These are phyloP conservation scores for Capsella rubella DNA, from an alignment of 441 rosid genomes.

Conservation along the genomic window DNA sequence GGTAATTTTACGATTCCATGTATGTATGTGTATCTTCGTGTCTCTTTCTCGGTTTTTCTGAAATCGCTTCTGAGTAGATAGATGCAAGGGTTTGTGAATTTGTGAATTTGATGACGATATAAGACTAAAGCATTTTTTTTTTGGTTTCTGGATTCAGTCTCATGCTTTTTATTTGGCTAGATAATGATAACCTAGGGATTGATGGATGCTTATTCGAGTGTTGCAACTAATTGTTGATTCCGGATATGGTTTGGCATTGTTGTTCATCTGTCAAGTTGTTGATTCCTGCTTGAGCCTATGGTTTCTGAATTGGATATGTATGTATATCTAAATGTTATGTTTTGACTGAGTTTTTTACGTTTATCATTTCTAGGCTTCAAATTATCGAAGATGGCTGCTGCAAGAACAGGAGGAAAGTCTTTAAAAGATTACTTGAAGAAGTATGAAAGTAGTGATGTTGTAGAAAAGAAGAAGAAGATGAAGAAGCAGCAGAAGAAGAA, in stretches of 20 bases:
- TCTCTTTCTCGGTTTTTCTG: neutral
- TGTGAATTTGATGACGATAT: constrained; percentile 11
- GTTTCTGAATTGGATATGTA: neutral
- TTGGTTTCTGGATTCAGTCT: constrained; percentile 17
- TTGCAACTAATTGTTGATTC: neutral
- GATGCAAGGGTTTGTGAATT: constrained; percentile 1
- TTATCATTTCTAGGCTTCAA: neutral
- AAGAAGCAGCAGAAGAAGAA: constrained; percentile 61
- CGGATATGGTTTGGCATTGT: constrained; percentile 21
- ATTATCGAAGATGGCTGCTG: constrained; percentile 48
- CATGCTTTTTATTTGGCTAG: neutral
- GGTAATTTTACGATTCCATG: neutral
- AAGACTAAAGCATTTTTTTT: neutral
- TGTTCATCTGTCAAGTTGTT: neutral
- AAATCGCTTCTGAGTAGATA: neutral
- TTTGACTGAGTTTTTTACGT: constrained; percentile 13
- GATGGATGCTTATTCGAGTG: constrained; percentile 9
- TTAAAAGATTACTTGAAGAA: constrained; percentile 80
- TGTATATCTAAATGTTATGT: constrained; percentile 18
- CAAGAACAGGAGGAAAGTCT: constrained; percentile 49
- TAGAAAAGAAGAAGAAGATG: constrained; percentile 53
- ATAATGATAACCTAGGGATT: constrained; percentile 2
- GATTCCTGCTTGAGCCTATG: neutral
- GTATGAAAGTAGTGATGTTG: constrained; percentile 58
- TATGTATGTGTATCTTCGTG: neutral